These are phyloP conservation scores for Alternaria sp. DNA, from an alignment of 2,329 filamentous ascomycete genomes.

Conservation along the genomic window DNA sequence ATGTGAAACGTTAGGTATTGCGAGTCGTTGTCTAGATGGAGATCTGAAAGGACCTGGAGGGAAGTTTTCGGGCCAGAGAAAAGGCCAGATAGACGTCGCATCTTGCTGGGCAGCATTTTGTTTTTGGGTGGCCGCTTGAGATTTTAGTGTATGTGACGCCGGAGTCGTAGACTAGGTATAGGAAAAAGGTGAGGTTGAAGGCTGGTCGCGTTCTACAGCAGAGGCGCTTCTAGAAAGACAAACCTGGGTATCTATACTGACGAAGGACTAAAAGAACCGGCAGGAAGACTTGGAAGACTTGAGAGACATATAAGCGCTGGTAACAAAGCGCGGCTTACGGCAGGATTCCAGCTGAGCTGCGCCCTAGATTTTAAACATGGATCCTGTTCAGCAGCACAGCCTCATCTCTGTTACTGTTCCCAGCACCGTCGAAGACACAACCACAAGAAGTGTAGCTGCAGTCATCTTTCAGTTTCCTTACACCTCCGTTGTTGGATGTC, in stretches of 20 bases:
- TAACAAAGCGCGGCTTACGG: slow-evolving; percentile 4
- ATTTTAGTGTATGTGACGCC: neutral
- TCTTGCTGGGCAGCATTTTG: slow-evolving; percentile 16
- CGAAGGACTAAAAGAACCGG: neutral
- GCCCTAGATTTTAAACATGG: slow-evolving; percentile 3
- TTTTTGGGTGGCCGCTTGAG: neutral
- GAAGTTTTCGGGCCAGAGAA: slow-evolving; percentile 34
- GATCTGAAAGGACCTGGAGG: slow-evolving; percentile 46
- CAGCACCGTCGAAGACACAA: neutral
- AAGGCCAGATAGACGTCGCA: slow-evolving; percentile 36
- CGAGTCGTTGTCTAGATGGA: slow-evolving; percentile 39
- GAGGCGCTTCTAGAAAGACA: neutral
- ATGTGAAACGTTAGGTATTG: slow-evolving; percentile 46
- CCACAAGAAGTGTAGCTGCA: neutral
- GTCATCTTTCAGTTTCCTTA: neutral
- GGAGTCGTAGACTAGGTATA: neutral
- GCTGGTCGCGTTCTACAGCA: neutral
- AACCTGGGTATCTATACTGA: neutral
- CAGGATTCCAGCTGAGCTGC: slow-evolving; percentile 14
- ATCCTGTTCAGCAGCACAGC: slow-evolving; percentile 18
- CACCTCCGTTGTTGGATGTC: slow-evolving; percentile 2
- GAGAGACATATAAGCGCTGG: neutral
- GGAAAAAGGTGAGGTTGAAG: neutral
- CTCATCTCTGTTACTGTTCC: neutral
- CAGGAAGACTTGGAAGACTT: neutral